A percentile compares a stretch with the other conserved stretches of the same genome.
phyloP scores from a whole-genome alignment of 176 grass and related monocot genomes.

The Otatea glauca region DNA sequence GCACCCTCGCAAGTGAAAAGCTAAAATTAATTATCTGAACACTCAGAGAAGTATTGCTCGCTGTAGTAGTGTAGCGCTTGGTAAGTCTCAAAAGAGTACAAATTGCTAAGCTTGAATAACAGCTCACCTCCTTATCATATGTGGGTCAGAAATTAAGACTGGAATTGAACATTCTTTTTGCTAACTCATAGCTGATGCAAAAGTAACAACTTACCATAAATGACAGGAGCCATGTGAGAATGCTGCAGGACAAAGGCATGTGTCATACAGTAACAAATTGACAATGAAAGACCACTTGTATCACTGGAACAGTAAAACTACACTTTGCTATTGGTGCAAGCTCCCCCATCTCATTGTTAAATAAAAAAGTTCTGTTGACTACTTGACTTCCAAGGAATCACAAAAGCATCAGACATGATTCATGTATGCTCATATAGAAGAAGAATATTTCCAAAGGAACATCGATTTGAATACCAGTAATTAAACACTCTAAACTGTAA shows the following conservation, averaged over 20 bases:
- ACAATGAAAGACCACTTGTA: too few species aligned
- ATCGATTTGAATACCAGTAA: too few species aligned
- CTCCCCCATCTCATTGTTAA: too few species aligned
- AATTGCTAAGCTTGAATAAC: background rate
- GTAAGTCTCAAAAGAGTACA: background rate
- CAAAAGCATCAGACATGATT: too few species aligned
- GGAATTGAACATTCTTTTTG: background rate
- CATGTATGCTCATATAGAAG: too few species aligned
- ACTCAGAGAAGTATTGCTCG: background rate
- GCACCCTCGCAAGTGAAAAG: slow-evolving; percentile 8
- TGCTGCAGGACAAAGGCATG: slow-evolving; percentile 53
- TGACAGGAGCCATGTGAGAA: slow-evolving; percentile 82
- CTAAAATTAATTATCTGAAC: background rate
- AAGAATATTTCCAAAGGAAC: too few species aligned
- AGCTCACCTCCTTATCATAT: background rate
- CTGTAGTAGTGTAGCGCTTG: background rate
- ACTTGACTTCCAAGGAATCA: too few species aligned
- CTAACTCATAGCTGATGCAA: background rate
- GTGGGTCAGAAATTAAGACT: background rate
- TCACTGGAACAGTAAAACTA: too few species aligned
- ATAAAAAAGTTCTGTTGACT: too few species aligned
- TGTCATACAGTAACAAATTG: background rate
- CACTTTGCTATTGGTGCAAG: too few species aligned
- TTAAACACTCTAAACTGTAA: too few species aligned
- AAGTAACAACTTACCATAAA: slow-evolving; percentile 71